Conservation (phyloP, 1,284 basidiomycete genomes). For the Cutaneotrichosporon dermatis region DNA sequence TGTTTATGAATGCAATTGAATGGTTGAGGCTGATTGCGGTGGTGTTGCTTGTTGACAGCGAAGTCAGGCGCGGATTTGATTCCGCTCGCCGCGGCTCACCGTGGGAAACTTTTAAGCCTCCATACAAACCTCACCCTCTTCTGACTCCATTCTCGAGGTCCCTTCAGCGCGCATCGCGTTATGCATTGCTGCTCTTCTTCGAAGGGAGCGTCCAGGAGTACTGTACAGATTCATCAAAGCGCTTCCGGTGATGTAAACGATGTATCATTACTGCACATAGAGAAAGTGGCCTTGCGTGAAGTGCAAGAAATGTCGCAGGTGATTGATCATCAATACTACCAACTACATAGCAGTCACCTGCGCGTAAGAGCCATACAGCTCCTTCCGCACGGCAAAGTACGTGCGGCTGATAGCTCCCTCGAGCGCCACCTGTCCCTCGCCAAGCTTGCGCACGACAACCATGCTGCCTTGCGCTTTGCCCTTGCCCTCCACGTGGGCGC, state of each 20-base stretch:
- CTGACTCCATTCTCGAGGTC: not conserved
- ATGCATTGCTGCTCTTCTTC: too few species aligned
- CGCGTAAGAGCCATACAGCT: slow-evolving; percentile 84
- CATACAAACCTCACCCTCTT: too few species aligned
- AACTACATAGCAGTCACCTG: slow-evolving; percentile 57
- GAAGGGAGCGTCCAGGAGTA: too few species aligned
- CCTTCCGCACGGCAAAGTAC: slow-evolving; percentile 78
- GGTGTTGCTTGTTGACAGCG: slow-evolving; percentile 1
- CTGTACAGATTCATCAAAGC: too few species aligned
- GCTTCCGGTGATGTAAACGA: too few species aligned
- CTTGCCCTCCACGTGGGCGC: slow-evolving; percentile 53
- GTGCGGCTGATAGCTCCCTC: slow-evolving; percentile 83
- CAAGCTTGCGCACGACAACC: slow-evolving; percentile 82
- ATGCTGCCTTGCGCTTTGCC: slow-evolving; percentile 64
- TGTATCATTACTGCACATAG: too few species aligned
- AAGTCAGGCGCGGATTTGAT: slow-evolving; percentile 4
- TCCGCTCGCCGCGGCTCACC: not conserved
- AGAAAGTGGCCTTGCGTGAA: too few species aligned
- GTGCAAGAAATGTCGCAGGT: too few species aligned
- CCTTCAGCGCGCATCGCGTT: not conserved
- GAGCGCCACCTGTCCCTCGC: slow-evolving; percentile 73
- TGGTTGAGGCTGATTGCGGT: not conserved
- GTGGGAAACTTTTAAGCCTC: too few species aligned
- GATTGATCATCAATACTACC: not conserved
- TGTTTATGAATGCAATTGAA: not conserved